Conservation (phyloP, 257 asterid genomes). For the Ajuga chamaepitys region DNA sequence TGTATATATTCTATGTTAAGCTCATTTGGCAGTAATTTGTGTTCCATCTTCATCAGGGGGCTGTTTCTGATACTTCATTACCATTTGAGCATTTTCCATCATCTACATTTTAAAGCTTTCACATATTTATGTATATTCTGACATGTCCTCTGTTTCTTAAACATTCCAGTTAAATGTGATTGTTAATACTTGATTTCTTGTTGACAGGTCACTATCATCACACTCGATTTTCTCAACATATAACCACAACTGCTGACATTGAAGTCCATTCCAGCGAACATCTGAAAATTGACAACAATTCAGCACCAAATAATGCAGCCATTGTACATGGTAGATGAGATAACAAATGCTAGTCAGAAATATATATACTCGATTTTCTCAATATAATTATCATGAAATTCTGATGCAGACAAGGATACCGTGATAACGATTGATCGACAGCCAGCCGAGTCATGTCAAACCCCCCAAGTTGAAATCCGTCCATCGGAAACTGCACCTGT, state of each 20-base stretch:
- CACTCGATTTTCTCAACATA: conserved; percentile 33
- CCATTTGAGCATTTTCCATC: not conserved
- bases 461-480: not conserved
- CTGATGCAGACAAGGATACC: conserved; percentile 51
- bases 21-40: no score
- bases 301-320: conserved; percentile 22
- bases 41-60: not conserved
- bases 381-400: conserved; percentile 5
- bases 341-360: not conserved
- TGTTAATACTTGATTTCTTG: not conserved
- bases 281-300: conserved; percentile 16
- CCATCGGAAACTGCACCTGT: conserved; percentile 22
- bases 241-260: conserved; percentile 19
- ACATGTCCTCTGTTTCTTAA: not conserved
- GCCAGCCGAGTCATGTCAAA: conserved; percentile 16
- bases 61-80: not conserved
- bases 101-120: not conserved
- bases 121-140: not conserved
- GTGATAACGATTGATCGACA: conserved; percentile 44
- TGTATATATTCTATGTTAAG: no score
- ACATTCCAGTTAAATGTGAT: not conserved
- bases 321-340: conserved; percentile 22
- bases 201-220: conserved; percentile 33
- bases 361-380: no score
- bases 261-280: conserved; percentile 36